Conservation (phyloP, 202 grass and related monocot species). For the Saccharum hybrid region DNA sequence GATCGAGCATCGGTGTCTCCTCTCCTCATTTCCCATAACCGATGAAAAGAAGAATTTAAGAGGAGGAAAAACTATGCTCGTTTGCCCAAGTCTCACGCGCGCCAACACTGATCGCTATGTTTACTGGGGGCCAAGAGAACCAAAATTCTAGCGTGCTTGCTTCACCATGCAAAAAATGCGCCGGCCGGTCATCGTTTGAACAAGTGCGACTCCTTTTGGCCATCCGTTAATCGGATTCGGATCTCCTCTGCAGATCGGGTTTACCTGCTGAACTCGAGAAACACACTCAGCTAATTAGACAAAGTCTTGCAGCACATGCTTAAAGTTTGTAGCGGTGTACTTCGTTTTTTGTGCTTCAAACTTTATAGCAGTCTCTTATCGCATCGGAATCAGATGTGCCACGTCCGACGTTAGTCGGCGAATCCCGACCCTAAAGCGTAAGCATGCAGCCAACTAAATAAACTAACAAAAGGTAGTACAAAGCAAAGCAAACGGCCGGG, state of each 20-base stretch:
- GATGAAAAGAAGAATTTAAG: no score
- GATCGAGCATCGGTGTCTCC: not conserved
- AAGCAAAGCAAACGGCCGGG: not conserved
- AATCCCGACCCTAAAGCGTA: conserved; percentile 21
- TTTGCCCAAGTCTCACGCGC: no score
- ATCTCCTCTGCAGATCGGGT: not conserved
- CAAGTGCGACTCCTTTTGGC: not conserved
- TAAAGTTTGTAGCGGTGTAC: not conserved
- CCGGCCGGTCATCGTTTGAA: not conserved
- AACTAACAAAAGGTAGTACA: not conserved
- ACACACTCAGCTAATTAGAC: not conserved
- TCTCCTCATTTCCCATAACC: no score
- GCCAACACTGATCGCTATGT: no score
- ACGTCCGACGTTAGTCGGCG: conserved; percentile 9
- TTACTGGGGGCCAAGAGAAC: not conserved
- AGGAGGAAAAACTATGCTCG: no score
- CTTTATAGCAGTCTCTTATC: conserved; percentile 15
- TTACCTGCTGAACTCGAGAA: not conserved
- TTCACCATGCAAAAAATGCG: not conserved
- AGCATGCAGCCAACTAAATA: not conserved
- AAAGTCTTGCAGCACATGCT: not conserved
- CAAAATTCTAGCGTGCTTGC: not conserved
- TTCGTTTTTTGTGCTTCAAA: not conserved
- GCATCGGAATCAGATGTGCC: conserved; percentile 42
- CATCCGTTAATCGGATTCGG: not conserved